Evolutionary conservation across 1,139 yeast species (phyloP), one percentile per base, ranked within the genome.

Genomic region (Saccharomyces hybrid): DNA sequence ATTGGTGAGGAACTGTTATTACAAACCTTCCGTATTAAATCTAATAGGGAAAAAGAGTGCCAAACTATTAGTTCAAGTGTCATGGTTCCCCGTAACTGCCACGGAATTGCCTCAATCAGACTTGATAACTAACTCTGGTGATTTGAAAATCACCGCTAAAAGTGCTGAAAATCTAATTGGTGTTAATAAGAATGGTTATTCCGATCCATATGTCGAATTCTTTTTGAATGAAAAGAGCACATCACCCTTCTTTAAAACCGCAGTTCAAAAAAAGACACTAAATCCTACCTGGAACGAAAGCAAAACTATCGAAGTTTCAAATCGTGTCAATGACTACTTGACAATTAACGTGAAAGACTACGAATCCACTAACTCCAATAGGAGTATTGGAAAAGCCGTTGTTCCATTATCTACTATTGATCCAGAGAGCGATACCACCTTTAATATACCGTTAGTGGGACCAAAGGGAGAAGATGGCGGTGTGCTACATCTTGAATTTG

Each of bases 311-410:
- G 74, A 78, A 26, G 73, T 82, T 44, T 75, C 76, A 29, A 79
- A 85, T 68, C 79, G 86, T 64, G 80, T 78, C 57, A 83, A 81
- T 64, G 79, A 88, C 6, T 69, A 72, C 7, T 71, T 90, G 56
- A 73, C 74, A 56, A 75, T 86, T 52, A 79, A 76, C 52, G 81
- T 86, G 44, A 77, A 68, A 61, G 98, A 91, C 67, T 90, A 96
- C 96, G 98, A 91, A 70, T 81, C 89, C 61, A 96, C 96, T 60
- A 88, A 84, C 57, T 82, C 80, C 59, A 95, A 91, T 69, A 97
- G 91, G 69, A 76, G 78, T 59, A 76, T 91, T 56, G 96, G 97
- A 54, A 73, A 73, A 32, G 88, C 84, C 14, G 63, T 66, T 38
- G 67, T 88, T 57, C 77, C 80, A n/a, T 72, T 91, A 58, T 70